phyloP scores from a whole-genome alignment of 352 stramenopile species.

The Phytopythium chamaehyphon region DNA sequence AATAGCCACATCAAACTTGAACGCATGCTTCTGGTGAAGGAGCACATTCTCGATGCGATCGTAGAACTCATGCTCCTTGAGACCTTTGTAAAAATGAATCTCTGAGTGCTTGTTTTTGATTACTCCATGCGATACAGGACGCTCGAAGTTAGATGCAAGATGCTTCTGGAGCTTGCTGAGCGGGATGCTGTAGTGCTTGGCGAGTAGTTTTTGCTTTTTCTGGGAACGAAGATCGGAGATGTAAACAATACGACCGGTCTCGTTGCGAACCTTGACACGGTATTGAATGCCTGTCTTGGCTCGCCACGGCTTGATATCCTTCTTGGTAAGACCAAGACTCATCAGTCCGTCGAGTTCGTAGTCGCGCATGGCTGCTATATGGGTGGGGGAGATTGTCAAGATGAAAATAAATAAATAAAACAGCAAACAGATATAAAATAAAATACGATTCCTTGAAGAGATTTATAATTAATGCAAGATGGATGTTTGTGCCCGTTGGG shows the following conservation, averaged over 20 bases:
- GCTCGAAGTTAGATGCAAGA: constrained; percentile 8
- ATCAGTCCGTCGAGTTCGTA: constrained; percentile 16
- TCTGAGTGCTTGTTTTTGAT: constrained; percentile 9
- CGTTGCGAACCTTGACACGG: constrained; percentile 14
- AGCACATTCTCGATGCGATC: constrained; percentile 11
- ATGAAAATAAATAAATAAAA: constrained; percentile 3
- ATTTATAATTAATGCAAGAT: too few species aligned
- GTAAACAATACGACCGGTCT: constrained; percentile 11
- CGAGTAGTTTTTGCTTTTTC: constrained; percentile 10
- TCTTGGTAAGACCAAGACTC: constrained; percentile 10
- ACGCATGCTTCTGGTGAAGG: constrained; percentile 8
- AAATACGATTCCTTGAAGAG: not conserved
- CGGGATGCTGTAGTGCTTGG: constrained; percentile 13
- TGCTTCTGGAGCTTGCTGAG: constrained; percentile 11
- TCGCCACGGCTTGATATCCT: constrained; percentile 7
- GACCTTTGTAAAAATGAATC: constrained; percentile 5
- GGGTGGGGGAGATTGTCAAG: constrained; percentile 1
- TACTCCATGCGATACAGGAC: constrained; percentile 8
- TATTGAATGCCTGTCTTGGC: constrained; percentile 6
- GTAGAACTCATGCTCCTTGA: constrained; percentile 9
- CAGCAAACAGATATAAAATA: constrained; percentile 1
- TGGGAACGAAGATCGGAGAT: constrained; percentile 9
- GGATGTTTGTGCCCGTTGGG: too few species aligned
- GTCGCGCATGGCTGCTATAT: constrained; percentile 16
- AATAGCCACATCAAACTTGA: constrained; percentile 15